phyloP scores from a whole-genome alignment of 2,329 filamentous ascomycete species.

The Pseudogymnoascus sp. region DNA sequence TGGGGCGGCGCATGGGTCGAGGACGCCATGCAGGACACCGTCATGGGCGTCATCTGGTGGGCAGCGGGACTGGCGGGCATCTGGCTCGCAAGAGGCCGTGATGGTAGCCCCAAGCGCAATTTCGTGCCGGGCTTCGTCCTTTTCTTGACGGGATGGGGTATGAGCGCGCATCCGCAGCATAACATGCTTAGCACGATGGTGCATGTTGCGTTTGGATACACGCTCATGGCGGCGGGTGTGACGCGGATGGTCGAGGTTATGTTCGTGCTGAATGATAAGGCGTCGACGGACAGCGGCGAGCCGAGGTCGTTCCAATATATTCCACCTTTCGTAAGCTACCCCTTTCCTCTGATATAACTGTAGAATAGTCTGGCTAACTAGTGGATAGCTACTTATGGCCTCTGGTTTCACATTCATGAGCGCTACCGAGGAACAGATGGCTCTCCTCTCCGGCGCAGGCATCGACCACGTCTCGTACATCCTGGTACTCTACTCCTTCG shows the following conservation, averaged over 20 bases:
- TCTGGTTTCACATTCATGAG: constrained; percentile 97
- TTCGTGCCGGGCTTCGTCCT: constrained; percentile 89
- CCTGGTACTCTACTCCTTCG: constrained; percentile 81
- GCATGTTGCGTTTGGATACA: constrained; percentile 87
- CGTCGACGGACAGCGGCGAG: constrained; percentile 61
- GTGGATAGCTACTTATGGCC: constrained; percentile 70
- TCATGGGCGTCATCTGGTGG: constrained; percentile 99
- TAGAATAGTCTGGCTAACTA: not conserved
- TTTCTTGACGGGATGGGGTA: constrained; percentile 86
- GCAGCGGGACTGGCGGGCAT: constrained; percentile 83
- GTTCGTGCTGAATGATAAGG: constrained; percentile 73
- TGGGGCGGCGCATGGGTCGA: constrained; percentile 86
- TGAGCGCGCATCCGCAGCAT: constrained; percentile 85
- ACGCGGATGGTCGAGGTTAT: constrained; percentile 85
- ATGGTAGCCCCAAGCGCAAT: constrained; percentile 84
- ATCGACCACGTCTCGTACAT: constrained; percentile 91
- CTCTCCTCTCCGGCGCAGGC: constrained; percentile 61
- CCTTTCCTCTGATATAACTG: constrained; percentile 14
- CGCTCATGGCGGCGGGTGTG: constrained; percentile 81
- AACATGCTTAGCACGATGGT: constrained; percentile 80
- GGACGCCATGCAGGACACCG: constrained; percentile 95
- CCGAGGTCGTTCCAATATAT: constrained; percentile 68
- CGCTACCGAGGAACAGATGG: constrained; percentile 94
- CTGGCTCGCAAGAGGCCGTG: constrained; percentile 80
- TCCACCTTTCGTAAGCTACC: constrained; percentile 58